Evolutionary conservation across 805 yeast genomes (phyloP), one percentile per base, ranked within the genome.

Genomic region (Suhomyces sp.): DNA sequence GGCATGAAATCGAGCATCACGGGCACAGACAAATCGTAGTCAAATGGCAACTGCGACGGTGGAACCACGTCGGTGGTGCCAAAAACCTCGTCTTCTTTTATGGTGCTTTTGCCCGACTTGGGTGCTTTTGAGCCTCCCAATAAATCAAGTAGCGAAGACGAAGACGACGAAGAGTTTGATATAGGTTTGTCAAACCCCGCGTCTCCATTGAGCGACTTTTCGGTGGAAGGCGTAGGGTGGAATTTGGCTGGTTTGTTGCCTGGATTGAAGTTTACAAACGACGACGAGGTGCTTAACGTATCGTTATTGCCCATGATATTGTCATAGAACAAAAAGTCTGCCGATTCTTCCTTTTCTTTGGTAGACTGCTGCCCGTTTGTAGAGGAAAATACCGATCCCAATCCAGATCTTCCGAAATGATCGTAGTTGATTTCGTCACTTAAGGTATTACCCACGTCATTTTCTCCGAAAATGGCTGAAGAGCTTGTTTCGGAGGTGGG

Each of bases 351-450:
- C 10, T 36, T 44, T 6, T 52, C 46, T 26, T 51, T 44, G 6
- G 33, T 13, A 4, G n/a, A 6, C 3, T 42, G n/a, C n/a, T 26
- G 17, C 5, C 36, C 26, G 19, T 48, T 48, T 9, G 49, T 38
- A 3, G 49, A 48, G 4, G 54, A 52, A 1, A 38, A 15, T 13
- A 40, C 22, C 8, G 57, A 47, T 6, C 58, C 60, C 41, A 57
- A 47, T 1, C 60, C 60, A 4, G 54, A 51, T 29, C 58, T 48
- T 33, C 57, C 60, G 48, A 57, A 57, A 40, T 57, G 60, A 22
- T 52, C 51, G 46, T 42, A 48, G 8, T 48, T 49, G 22, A 42
- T 36, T 13, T 53, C 55, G 27, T 49, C 52, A 22, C 31, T 33
- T 15, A 47, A 13, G 10, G 47, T 35, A 15, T 31, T 40, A 12